These are phyloP conservation scores for Hypericum perforatum DNA, from an alignment of 345 rosid genomes.

Conservation along the genomic window DNA sequence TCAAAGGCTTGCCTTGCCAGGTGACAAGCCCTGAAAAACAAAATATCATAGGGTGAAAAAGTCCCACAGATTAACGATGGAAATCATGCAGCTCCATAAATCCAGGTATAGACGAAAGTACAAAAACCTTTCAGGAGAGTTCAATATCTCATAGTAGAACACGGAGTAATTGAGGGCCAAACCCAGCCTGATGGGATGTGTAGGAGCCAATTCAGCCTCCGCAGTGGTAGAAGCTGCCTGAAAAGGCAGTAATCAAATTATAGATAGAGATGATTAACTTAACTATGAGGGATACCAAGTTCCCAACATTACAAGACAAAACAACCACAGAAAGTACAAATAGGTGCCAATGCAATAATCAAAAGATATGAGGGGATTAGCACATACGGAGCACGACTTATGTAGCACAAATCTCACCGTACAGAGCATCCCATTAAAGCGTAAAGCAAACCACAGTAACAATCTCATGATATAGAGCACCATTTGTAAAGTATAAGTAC, in stretches of 20 bases:
- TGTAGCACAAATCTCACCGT: no score
- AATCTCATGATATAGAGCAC: no score
- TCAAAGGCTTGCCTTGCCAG: slow-evolving; percentile 68
- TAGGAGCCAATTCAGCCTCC: slow-evolving; percentile 49
- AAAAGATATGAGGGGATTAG: no score
- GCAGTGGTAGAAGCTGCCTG: slow-evolving; percentile 53
- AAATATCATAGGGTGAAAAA: slow-evolving; percentile 3
- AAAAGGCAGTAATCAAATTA: slow-evolving; percentile 10
- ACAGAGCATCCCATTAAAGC: no score
- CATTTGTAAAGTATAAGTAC: no score
- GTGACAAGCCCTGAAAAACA: slow-evolving; percentile 48
- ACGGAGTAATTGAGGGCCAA: slow-evolving; percentile 73
- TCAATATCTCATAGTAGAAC: slow-evolving; percentile 69
- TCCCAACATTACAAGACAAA: no score
- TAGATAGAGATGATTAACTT: not conserved
- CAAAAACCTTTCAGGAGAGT: slow-evolving; percentile 58
- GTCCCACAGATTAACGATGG: slow-evolving; percentile 1
- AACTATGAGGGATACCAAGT: no score
- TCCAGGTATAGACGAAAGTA: slow-evolving; percentile 2
- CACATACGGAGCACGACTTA: no score
- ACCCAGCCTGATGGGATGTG: slow-evolving; percentile 68
- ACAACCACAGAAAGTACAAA: no score
- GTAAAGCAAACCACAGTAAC: no score
- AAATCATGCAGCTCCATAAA: slow-evolving; percentile 1
- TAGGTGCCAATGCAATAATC: no score